Conservation (phyloP, 306 rosid genomes). For the Notholithocarpus densiflorus region DNA sequence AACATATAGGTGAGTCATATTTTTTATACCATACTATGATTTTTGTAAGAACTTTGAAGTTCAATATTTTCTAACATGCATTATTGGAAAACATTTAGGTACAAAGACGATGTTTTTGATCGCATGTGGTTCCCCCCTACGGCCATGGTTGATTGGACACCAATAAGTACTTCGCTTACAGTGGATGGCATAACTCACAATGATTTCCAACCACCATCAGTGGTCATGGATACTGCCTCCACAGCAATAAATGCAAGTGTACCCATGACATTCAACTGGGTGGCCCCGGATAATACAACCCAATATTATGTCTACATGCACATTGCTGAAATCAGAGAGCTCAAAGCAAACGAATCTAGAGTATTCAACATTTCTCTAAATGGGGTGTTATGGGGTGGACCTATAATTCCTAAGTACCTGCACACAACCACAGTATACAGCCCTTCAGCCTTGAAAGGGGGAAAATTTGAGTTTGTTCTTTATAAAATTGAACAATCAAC, state of each 20-base stretch:
- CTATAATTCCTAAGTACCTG: neutral
- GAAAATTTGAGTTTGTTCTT: slow-evolving; percentile 1
- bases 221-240: slow-evolving; percentile 35
- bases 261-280: slow-evolving; percentile 17
- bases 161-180: slow-evolving; percentile 14
- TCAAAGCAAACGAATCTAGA: slow-evolving; percentile 25
- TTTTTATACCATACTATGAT: neutral
- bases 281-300: neutral
- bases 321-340: slow-evolving; percentile 24
- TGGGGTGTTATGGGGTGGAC: slow-evolving; percentile 3
- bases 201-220: slow-evolving; percentile 14
- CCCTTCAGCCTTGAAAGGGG: neutral
- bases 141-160: neutral
- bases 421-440: neutral
- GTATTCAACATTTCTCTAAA: slow-evolving; percentile 15
- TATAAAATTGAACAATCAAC: slow-evolving; percentile 18
- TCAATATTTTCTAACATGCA: too few relatives aligned
- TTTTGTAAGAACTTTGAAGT: too few relatives aligned
- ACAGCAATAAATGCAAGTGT: slow-evolving; percentile 14
- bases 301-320: slow-evolving; percentile 26
- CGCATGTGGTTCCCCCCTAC: slow-evolving; percentile 14
- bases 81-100: slow-evolving; percentile 30
- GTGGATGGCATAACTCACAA: neutral
- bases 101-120: slow-evolving; percentile 30
- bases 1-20: slow-evolving; percentile 5